phyloP scores from a whole-genome alignment of 192 early-diverging fungal species.

The Jimgerdemannia flammicorona region DNA sequence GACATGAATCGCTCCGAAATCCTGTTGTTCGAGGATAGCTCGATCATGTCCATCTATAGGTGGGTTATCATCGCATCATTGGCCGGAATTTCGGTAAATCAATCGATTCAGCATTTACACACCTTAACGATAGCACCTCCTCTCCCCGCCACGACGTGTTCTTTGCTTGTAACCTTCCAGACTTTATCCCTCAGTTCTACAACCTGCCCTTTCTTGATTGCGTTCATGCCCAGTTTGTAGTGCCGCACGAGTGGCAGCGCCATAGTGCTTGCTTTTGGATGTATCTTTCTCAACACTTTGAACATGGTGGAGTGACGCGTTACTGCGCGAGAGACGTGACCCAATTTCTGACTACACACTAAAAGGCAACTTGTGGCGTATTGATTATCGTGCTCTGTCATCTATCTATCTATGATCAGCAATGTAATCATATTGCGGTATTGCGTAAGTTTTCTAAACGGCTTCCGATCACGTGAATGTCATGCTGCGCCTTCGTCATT shows the following conservation, averaged over 20 bases:
- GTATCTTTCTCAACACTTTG: too few species aligned
- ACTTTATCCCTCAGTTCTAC: slow-evolving; percentile 63
- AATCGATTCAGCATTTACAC: not conserved
- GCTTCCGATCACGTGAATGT: too few species aligned
- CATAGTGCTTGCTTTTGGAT: too few species aligned
- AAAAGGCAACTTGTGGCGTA: too few species aligned
- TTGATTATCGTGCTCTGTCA: too few species aligned
- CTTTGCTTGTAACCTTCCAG: slow-evolving; percentile 61
- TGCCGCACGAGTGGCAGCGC: slow-evolving; percentile 18
- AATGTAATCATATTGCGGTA: too few species aligned
- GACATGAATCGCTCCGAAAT: slow-evolving; percentile 67
- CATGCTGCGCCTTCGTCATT: too few species aligned
- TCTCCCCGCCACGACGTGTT: slow-evolving; percentile 67
- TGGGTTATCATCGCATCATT: slow-evolving; percentile 1
- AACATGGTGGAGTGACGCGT: too few species aligned
- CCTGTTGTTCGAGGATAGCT: slow-evolving; percentile 55
- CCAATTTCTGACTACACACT: too few species aligned
- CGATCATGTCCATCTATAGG: slow-evolving; percentile 62
- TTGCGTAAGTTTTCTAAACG: too few species aligned
- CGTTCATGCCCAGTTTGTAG: slow-evolving; percentile 46
- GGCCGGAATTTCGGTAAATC: not conserved
- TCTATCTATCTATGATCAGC: too few species aligned
- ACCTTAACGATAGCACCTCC: slow-evolving; percentile 60
- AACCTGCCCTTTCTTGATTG: slow-evolving; percentile 63
- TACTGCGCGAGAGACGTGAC: too few species aligned